Evolutionary conservation across 2,329 filamentous ascomycete genomes (phyloP).

Genomic region (Stemphylium vesicarium): DNA sequence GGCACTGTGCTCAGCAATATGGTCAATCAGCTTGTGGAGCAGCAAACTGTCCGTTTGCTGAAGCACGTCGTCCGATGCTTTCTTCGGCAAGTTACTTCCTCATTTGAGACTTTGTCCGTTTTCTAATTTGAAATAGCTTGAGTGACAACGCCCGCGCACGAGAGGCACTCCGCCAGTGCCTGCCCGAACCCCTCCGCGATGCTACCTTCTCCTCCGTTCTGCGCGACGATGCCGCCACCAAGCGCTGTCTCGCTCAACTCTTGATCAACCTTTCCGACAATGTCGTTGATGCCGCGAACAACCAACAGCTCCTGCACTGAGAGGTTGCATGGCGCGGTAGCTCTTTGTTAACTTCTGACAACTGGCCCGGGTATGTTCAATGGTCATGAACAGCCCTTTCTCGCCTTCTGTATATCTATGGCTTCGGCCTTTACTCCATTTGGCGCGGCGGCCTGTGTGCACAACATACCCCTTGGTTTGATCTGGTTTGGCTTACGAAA

Average conservation of each 20-base stretch:
- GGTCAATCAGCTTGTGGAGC: constrained; percentile 96
- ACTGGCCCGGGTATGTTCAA: constrained; percentile 9
- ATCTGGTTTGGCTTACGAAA: constrained; percentile 24
- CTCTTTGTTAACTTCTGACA: constrained; percentile 3
- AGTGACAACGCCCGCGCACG: constrained; percentile 96
- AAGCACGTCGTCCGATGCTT: constrained; percentile 99
- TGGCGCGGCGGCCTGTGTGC: constrained; percentile 27
- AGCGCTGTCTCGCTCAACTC: constrained; percentile 95
- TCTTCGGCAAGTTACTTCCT: constrained; percentile 69
- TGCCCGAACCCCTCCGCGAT: constrained; percentile 97
- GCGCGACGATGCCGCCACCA: constrained; percentile 95
- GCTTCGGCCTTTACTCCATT: constrained; percentile 34
- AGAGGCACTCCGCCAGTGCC: constrained; percentile 92
- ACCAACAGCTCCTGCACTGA: constrained; percentile 47
- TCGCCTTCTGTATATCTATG: constrained; percentile 29
- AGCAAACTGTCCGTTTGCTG: constrained; percentile 91
- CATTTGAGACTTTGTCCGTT: neutral
- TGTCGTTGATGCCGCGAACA: constrained; percentile 62
- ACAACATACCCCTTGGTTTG: constrained; percentile 28
- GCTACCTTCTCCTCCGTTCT: constrained; percentile 96
- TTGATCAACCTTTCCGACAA: constrained; percentile 96
- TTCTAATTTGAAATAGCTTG: constrained; percentile 63
- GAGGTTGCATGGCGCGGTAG: neutral
- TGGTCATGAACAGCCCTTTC: constrained; percentile 8
- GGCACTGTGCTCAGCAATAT: constrained; percentile 98